These are phyloP conservation scores for Musa itinerans DNA, from an alignment of 176 grass and related monocot genomes.

Conservation along the genomic window DNA sequence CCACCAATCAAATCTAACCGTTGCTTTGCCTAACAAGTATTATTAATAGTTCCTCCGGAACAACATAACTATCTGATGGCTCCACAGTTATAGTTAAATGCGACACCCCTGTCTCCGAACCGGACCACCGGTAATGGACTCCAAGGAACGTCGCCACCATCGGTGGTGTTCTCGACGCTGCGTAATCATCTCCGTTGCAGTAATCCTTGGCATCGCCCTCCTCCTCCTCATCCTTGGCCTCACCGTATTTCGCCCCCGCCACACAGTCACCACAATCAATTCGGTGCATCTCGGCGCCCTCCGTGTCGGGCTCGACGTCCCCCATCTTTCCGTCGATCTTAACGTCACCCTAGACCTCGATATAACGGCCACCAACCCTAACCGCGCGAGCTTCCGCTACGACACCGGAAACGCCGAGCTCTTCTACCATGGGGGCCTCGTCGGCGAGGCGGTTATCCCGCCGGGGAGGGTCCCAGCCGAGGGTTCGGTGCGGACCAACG, in stretches of 20 bases:
- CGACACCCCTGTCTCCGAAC: too few relatives aligned
- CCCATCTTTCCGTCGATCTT: constrained; percentile 20
- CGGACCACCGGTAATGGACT: constrained; percentile 5
- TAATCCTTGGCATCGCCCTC: constrained; percentile 11
- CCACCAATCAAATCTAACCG: too few relatives aligned
- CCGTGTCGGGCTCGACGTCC: constrained; percentile 8
- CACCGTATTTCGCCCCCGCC: constrained; percentile 29
- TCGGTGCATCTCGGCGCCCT: constrained; percentile 31
- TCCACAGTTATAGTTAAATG: too few relatives aligned
- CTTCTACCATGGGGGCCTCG: constrained; percentile 22
- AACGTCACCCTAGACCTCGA: constrained; percentile 34
- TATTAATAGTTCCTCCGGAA: too few relatives aligned
- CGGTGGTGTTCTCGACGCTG: neutral
- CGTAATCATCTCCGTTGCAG: constrained; percentile 4
- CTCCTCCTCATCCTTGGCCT: constrained; percentile 28
- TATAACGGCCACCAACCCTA: constrained; percentile 31
- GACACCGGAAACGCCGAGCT: constrained; percentile 20
- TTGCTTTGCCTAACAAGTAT: too few relatives aligned
- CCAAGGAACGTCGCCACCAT: constrained; percentile 2
- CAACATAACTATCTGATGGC: too few relatives aligned
- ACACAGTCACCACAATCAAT: constrained; percentile 26
- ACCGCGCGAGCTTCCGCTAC: constrained; percentile 34
- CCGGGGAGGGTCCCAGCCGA: constrained; percentile 22
- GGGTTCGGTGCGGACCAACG: constrained; percentile 16
- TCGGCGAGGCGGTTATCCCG: constrained; percentile 25